Evolutionary conservation across 257 asterid genomes (phyloP).

Genomic region (Scutellaria barbata): DNA sequence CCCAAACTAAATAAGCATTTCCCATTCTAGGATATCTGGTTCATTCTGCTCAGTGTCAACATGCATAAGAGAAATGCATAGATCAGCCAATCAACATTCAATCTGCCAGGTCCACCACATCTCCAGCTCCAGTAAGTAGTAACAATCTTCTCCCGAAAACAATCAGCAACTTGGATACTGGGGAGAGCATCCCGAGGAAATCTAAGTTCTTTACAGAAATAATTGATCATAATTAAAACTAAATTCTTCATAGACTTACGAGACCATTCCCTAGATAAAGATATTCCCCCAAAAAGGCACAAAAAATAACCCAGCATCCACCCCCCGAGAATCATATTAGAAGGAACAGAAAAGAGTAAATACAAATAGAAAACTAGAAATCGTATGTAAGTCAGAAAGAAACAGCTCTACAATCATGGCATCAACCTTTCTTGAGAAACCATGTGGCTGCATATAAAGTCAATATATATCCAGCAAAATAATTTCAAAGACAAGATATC

Average conservation of each 20-base stretch:
- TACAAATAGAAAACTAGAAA: conserved; percentile 8
- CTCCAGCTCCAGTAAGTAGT: conserved; percentile 49
- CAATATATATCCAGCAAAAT: conserved; percentile 26
- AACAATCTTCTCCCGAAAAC: conserved; percentile 51
- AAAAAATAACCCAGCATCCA: conserved; percentile 15
- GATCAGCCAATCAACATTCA: conserved; percentile 44
- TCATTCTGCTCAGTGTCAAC: conserved; percentile 35
- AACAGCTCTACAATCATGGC: conserved; percentile 12
- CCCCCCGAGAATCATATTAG: conserved; percentile 27
- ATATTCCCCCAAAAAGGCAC: conserved; percentile 25
- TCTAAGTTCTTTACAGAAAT: conserved; percentile 56
- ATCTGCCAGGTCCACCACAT: conserved; percentile 49
- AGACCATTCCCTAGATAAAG: conserved; percentile 31
- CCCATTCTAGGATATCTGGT: conserved; percentile 39
- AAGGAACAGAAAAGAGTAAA: conserved; percentile 13
- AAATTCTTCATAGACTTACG: conserved; percentile 36
- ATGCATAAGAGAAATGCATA: conserved; percentile 35
- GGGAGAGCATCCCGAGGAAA: conserved; percentile 56
- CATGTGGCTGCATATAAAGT: conserved; percentile 29
- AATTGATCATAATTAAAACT: conserved; percentile 39
- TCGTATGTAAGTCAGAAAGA: conserved; percentile 1
- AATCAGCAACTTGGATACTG: conserved; percentile 61
- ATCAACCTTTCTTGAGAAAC: conserved; percentile 11
- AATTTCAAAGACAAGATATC: conserved; percentile 34
- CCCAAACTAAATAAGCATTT: conserved; percentile 38